These are phyloP conservation scores for Alternaria novae-zelandiae DNA, from an alignment of 2,329 filamentous ascomycete species.

Conservation along the genomic window DNA sequence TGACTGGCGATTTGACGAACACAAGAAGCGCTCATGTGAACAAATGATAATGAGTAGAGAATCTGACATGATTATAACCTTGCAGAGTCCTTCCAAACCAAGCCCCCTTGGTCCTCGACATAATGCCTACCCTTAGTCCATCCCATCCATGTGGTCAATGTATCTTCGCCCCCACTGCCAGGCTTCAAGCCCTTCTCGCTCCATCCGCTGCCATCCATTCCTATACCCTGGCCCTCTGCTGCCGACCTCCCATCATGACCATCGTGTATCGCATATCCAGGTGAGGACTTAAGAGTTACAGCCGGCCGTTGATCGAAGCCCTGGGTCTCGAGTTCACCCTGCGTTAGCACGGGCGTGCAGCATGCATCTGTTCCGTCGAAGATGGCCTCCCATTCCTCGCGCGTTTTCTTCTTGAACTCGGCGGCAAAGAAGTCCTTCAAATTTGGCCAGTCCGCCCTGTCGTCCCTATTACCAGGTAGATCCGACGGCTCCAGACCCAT, in stretches of 20 bases:
- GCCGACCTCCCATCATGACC: slow-evolving; percentile 50
- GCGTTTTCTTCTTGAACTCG: slow-evolving; percentile 72
- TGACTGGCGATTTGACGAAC: not conserved
- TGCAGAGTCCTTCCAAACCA: slow-evolving; percentile 54
- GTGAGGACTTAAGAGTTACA: slow-evolving; percentile 73
- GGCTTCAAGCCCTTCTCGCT: slow-evolving; percentile 63
- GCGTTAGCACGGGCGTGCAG: slow-evolving; percentile 83
- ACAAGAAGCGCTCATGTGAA: not conserved
- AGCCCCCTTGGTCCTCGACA: slow-evolving; percentile 54
- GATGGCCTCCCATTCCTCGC: slow-evolving; percentile 80
- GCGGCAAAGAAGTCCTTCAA: slow-evolving; percentile 66
- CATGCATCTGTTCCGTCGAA: slow-evolving; percentile 95
- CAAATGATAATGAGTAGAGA: not conserved
- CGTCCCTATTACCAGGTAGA: slow-evolving; percentile 59
- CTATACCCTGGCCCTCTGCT: slow-evolving; percentile 67
- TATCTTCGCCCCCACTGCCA: slow-evolving; percentile 75
- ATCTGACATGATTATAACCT: slow-evolving; percentile 25
- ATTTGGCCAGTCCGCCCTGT: slow-evolving; percentile 71
- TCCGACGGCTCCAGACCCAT: slow-evolving; percentile 62
- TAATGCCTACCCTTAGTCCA: slow-evolving; percentile 78
- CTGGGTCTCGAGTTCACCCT: slow-evolving; percentile 70
- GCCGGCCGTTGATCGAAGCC: slow-evolving; percentile 73
- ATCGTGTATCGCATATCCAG: slow-evolving; percentile 67
- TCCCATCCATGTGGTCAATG: slow-evolving; percentile 74
- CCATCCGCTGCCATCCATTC: slow-evolving; percentile 73